A percentile compares a stretch with the other conserved stretches of the same genome.
These are phyloP conservation scores for Hsuehochloa calcarea DNA, from an alignment of 176 grass and related monocot genomes.

Conservation along the genomic window DNA sequence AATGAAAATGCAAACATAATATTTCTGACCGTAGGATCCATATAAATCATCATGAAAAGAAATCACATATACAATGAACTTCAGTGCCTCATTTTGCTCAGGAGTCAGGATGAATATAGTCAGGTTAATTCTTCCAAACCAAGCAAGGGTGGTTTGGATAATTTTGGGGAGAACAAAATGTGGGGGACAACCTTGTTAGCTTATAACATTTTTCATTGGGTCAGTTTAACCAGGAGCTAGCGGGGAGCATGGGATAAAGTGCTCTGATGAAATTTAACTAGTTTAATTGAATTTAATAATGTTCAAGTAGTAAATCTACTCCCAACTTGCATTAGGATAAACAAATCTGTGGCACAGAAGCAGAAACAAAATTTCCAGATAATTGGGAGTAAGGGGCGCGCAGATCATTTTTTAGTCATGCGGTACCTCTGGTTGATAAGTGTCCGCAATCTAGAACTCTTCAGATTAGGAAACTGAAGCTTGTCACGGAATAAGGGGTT, in stretches of 20 bases:
- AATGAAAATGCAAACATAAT: neutral
- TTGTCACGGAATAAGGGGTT: slow-evolving; percentile 97
- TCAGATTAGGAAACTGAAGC: slow-evolving; percentile 93
- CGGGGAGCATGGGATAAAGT: neutral
- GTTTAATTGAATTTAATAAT: neutral
- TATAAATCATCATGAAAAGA: neutral
- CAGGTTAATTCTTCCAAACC: neutral
- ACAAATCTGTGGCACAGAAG: neutral
- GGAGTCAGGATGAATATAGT: neutral
- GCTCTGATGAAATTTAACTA: neutral
- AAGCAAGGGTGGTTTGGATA: neutral
- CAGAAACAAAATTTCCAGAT: slow-evolving; percentile 7
- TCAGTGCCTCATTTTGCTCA: neutral
- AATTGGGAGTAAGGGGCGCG: neutral
- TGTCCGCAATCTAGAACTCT: slow-evolving; percentile 91
- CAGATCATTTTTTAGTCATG: neutral
- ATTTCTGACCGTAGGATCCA: neutral
- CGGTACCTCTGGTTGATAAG: slow-evolving; percentile 95
- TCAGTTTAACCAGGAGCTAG: neutral
- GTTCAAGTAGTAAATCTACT: neutral
- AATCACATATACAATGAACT: neutral
- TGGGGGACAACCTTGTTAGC: neutral
- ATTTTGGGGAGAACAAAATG: neutral
- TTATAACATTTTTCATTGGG: neutral
- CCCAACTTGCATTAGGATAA: neutral